These are phyloP conservation scores for Eutypella sp. DNA, from an alignment of 2,329 filamentous ascomycete genomes.

Conservation along the genomic window DNA sequence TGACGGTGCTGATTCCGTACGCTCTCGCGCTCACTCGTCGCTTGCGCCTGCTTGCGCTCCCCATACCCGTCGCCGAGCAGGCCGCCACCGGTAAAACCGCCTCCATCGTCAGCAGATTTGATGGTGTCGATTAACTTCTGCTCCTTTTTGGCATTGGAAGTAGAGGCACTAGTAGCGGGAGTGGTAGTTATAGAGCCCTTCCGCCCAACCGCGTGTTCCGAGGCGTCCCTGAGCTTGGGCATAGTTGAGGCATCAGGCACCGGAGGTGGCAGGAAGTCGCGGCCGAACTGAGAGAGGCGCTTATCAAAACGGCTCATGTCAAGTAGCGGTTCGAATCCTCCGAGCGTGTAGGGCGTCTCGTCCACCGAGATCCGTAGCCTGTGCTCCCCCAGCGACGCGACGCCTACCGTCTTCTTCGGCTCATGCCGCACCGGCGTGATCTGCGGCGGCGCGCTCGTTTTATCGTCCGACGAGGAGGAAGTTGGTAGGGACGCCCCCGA, in stretches of 20 bases:
- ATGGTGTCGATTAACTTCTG: slow-evolving; percentile 23
- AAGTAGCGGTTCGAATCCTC: slow-evolving; percentile 63
- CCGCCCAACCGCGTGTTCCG: slow-evolving; percentile 9
- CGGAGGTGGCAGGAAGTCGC: slow-evolving; percentile 30
- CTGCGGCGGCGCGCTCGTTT: slow-evolving; percentile 25
- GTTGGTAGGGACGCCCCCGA: no score
- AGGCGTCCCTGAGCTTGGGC: slow-evolving; percentile 14
- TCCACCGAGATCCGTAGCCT: slow-evolving; percentile 38
- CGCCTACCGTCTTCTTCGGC: slow-evolving; percentile 25
- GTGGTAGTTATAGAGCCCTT: slow-evolving; percentile 7
- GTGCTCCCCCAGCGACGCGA: slow-evolving; percentile 28
- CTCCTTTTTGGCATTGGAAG: not conserved
- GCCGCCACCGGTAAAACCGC: slow-evolving; percentile 46
- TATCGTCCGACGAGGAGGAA: no score
- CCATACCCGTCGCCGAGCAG: slow-evolving; percentile 47
- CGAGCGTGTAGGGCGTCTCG: slow-evolving; percentile 56
- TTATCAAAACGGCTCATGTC: slow-evolving; percentile 57
- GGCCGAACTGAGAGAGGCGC: slow-evolving; percentile 44
- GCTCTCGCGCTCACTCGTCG: slow-evolving; percentile 16
- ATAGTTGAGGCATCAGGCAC: slow-evolving; percentile 19
- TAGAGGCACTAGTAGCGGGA: not conserved
- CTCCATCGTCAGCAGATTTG: slow-evolving; percentile 27
- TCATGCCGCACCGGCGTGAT: slow-evolving; percentile 21
- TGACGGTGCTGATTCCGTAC: slow-evolving; percentile 16
- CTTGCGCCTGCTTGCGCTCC: slow-evolving; percentile 37